Percentiles rank a stretch among this genome's conserved stretches.
Conservation (phyloP, 495 filamentous ascomycete species). For the Xylaria castorea region DNA sequence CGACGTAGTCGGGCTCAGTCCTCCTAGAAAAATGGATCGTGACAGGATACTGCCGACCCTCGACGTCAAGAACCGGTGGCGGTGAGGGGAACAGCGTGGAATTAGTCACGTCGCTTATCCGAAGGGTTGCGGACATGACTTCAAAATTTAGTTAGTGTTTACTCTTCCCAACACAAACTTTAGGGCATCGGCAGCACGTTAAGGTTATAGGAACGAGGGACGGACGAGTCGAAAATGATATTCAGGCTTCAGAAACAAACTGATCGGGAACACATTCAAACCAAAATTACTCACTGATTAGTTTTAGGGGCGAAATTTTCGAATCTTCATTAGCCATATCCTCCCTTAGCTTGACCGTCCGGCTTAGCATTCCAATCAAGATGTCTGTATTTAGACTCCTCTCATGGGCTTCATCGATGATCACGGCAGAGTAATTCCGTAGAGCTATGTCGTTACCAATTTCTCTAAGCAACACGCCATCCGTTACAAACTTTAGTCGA, state of each 20-base stretch:
- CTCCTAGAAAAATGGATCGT: constrained; percentile 86
- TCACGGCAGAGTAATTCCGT: constrained; percentile 89
- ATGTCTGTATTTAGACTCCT: constrained; percentile 98
- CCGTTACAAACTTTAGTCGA: constrained; percentile 98
- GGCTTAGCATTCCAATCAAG: constrained; percentile 91
- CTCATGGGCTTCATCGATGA: constrained; percentile 98
- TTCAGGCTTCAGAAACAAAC: background rate
- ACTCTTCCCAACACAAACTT: background rate
- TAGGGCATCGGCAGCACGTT: background rate
- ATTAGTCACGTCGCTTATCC: constrained; percentile 92
- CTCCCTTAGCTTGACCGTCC: constrained; percentile 77
- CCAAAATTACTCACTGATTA: constrained; percentile 62
- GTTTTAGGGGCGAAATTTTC: constrained; percentile 77
- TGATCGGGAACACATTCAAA: background rate
- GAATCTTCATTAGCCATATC: constrained; percentile 55
- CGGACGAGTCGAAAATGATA: background rate
- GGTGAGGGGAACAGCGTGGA: constrained; percentile 75
- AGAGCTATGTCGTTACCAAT: constrained; percentile 88
- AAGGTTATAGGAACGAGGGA: background rate
- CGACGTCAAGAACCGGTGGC: constrained; percentile 85
- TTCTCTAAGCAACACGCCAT: constrained; percentile 93
- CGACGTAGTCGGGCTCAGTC: constrained; percentile 86
- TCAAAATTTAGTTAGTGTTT: constrained; percentile 7
- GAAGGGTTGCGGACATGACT: constrained; percentile 94
- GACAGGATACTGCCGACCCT: constrained; percentile 93